Base-by-base conservation (phyloP, 1,284 basidiomycete species). In the Cutaneotrichosporon dermatis region DNA sequence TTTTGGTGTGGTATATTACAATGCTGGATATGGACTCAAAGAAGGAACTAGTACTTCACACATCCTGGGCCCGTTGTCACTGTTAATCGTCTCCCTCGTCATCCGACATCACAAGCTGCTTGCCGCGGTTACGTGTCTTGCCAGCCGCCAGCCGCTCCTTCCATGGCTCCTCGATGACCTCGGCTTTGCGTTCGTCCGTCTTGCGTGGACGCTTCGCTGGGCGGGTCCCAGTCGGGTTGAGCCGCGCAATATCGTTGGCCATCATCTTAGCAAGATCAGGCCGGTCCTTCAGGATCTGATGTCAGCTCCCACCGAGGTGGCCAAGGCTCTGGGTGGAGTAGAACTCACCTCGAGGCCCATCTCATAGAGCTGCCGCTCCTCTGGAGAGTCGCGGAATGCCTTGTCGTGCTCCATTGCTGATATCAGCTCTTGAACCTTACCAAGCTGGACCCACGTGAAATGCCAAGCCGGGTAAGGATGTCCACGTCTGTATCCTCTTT, bases 311-410 rank as follows among this genome's bases (percentile, higher is more conserved):
- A n/a, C n/a, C 34, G n/a, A 35, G 10, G 25, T 9, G 49, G 9
- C 44, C 41, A 25, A 7, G 15, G n/a, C n/a, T n/a, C n/a, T n/a
- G n/a, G n/a, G n/a, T 41, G 40, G 5, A 25, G 25, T 40, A 13
- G 43, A 4, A 39, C 54, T 4, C 34, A 75, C 73, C 63, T 70
- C 53, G 2, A 76, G 57, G 2, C 75, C 75, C n/a, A 69, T 66
- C 58, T 71, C 71, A 51, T 66, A 76, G 6, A 75, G 69, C 16
- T 63, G 51, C 12, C 68, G 52, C 56, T 76, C 75, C 46, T 73
- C 71, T 0, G 67, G 63, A 1, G 73, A 75, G 48, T 76, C 73
- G 3, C 60, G 57, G 54, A 76, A 75, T 0, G 69, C 73, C 4
- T 55, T 54, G 9, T 72, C 66, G 51, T 76, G 75, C 2, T 58